Base-by-base conservation (phyloP, 768 basidiomycete genomes). In the Pleurotus ostreatus region DNA sequence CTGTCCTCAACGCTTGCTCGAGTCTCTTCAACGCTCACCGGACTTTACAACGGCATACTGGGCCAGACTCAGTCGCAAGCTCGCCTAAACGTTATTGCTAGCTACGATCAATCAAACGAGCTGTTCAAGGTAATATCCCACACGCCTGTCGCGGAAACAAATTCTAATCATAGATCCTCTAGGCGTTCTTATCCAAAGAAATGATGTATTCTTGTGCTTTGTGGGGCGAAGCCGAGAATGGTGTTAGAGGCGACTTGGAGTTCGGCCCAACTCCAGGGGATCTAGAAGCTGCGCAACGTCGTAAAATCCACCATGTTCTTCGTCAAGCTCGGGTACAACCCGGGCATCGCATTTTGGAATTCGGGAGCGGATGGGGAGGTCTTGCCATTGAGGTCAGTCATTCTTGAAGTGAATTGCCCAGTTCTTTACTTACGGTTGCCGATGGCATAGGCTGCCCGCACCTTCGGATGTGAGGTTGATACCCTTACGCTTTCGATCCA, bases 141-240 rank as follows among this genome's bases (percentile, higher is more conserved):
- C 49, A 38, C 49, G 52, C 44, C 46, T 34, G 57, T 38, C 52
- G 41, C 30, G 45, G 30, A 56, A 55, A 48, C 16, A 20, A 40
- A 23, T 55, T 47, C 56, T 59, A 38, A 59, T 59, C 23, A 55
- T 53, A 34, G 39, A 63, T 54, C 51, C 25, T 43, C 20, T 38
- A 87, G 86, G 82, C 88, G 46, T 89, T 93, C 76, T 75, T 94
- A 20, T 89, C 86, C 61, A 77, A 82, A 54, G 93, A 95, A 70
- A 95, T 96, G 94, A 95, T 93, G 83, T 96, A 94, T 71, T 94
- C 92, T 0, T 93, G 92, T 68, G 94, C 83, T 1, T 79, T 95
- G 54, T 96, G 90, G 86, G 75, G 74, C 48, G 81, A 86, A n/a
- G 75, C 84, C 8, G 91, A 95, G 65, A 86, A 85, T 57, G 94